Evolutionary conservation across 1,284 basidiomycete species (phyloP), one percentile per base, ranked within the genome.

Genomic region (Cryptococcus floricola): DNA sequence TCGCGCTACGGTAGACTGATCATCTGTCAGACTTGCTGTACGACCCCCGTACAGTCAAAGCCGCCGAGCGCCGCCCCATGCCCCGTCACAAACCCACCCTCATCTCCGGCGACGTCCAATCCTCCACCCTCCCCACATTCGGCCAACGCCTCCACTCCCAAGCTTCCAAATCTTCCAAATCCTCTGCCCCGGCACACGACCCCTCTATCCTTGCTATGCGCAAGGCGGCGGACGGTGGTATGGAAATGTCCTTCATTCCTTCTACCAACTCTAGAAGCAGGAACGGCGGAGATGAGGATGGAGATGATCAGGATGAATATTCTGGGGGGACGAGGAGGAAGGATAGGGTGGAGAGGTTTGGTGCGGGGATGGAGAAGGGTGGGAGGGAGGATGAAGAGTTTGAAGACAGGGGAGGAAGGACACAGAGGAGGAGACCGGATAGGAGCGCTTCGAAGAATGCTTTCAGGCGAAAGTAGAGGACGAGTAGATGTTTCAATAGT

Each of bases 361-460:
- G 87, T 48, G 87, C 83, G 47, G 92, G 88, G 28, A 80, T 91
- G 85, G 91, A 91, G 80, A 87, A 82, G 71, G 89, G 88, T 8
- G 45, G 49, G 7, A 39, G 28, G 43, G 82, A 82, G 28, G 70
- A 80, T 56, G 69, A 84, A 66, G 86, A 87, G 63, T 69, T 81
- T 79, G 60, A 63, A 23, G 69, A 66, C 23, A 58, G 75, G 51
- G 67, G 66, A 52, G 90, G 91, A 16, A 79, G 91, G 70, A 87
- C 82, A 27, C 81, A 87, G 46, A 80, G 88, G 64, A 78, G 91
- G 68, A 82, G 84, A 65, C 85, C 84, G 4, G 82, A 88, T 57
- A 80, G 91, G 55, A 93, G 90, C 70, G 91, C 90, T 48, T 90
- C 88, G 73, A 91, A 85, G 79, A 92, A 92, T 75, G 84, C 83